Percentiles rank a stretch among this genome's conserved stretches.
These are phyloP conservation scores for Cadophora sp. DNA, from an alignment of 2,329 filamentous ascomycete genomes.

Conservation along the genomic window DNA sequence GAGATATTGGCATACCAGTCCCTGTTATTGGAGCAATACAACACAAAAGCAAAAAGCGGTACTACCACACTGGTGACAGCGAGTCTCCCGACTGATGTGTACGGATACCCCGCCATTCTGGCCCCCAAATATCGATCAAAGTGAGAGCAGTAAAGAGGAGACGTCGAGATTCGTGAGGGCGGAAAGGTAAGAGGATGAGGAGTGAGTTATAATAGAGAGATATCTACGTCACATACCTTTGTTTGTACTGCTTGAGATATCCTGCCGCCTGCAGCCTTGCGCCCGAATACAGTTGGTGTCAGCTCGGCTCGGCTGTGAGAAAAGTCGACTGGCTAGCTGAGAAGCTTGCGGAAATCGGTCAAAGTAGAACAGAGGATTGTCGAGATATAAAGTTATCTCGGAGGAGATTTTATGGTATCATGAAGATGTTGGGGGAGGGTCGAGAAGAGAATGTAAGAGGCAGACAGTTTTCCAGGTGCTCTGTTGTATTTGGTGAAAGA, in stretches of 20 bases:
- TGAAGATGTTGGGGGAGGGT: too few species aligned
- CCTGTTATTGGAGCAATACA: constrained; percentile 32
- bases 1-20: constrained; percentile 33
- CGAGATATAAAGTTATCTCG: neutral
- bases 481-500: constrained; percentile 7
- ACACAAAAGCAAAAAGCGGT: constrained; percentile 31
- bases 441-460: too few species aligned
- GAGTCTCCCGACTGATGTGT: constrained; percentile 16
- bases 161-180: neutral
- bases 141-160: neutral
- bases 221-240: constrained; percentile 19
- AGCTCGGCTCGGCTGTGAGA: constrained; percentile 6
- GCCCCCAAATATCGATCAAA: constrained; percentile 16
- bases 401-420: neutral
- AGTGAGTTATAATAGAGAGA: neutral
- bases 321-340: neutral
- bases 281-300: constrained; percentile 23
- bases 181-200: neutral
- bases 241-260: constrained; percentile 11
- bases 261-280: constrained; percentile 30
- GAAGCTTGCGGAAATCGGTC: neutral
- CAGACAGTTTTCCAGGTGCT: constrained; percentile 1
- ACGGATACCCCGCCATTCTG: constrained; percentile 34
- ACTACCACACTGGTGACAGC: constrained; percentile 24
- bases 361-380: neutral